Evolutionary conservation across 2,329 filamentous ascomycete genomes (phyloP), one percentile per base, ranked within the genome.

Genomic region (Phialophora expanda): DNA sequence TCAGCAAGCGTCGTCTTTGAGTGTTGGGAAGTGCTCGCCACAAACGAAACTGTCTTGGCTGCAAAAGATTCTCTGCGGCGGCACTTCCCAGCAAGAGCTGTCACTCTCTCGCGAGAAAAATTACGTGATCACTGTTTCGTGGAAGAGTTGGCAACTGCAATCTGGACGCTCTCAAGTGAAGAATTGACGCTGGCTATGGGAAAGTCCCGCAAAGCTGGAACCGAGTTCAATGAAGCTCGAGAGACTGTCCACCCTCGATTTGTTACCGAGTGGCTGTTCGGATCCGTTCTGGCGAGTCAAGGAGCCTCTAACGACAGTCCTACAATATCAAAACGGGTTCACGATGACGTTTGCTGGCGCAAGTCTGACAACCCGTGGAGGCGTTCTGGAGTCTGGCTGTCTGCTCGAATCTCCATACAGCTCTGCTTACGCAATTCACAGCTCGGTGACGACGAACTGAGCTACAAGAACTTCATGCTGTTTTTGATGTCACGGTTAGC

Each of bases 391-490:
- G 65, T 83, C 0, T 89, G 85, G 85, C 75, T 88, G 0, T 75
- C 87, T 0, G 62, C 88, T 2, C 82, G 86, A 0, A 84, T 86
- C 0, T 73, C 78, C 0, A 66, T 86, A 2, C 84, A 87, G 59
- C 72, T 76, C 17, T 62, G 70, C 7, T 67, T 76, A 9, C 58
- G 61, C 51, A 68, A 68, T 54, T 24, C 58, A 17, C 58, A 58
- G n/a, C 68, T 54, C n/a, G 71, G 70, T 38, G 48, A 63, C 9
- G 54, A 64, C 17, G 54, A 72, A 38, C 62, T 57, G 8, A 56
- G 66, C 14, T 88, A 87, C 75, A 88, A 88, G 64, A 71, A 74
- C 0, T 83, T 84, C 68, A 84, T 86, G 80, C 56, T 81, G 0
- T 82, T 80, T 24, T 72, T 86, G 59, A 75, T 85, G 70, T 65